Evolutionary conservation across 164 flowering plant genomes (phyloP), one percentile per base, ranked within the genome.

Genomic region (Piper betle): DNA sequence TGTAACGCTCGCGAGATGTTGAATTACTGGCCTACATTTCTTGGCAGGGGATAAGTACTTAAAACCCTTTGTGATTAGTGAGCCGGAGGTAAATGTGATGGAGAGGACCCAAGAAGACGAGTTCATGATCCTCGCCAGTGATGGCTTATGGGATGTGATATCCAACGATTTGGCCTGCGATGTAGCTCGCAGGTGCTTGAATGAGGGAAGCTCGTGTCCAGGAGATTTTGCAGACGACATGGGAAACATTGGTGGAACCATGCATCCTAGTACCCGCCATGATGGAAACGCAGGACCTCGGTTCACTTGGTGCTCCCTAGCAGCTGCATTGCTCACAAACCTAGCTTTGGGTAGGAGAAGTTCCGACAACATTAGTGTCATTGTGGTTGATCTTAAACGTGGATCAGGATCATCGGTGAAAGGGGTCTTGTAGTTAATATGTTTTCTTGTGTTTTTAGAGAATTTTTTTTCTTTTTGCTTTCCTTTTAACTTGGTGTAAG

Each of bases 81-180:
- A 80, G 53, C 89, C 89, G 4, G 89, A 84, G 59, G 57, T 80
- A 11, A 74, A 78, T 20, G 19, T 82, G 25, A 79, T 77, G 0
- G 69, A 62, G 48, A 76, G 86, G 59, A 68, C 68, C 53, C 53
- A 70, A 5, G 78, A 72, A 19, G 89, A 84, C 39, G 81, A 84
- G 53, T 80, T 75, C 65, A 68, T 84, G 39, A 82, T 84, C 43
- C 77, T 84, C 6, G 86, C 88, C 18, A 82, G 86, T 66, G 88
- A 84, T 68, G 88, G 88, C 33, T 20, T 84, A 63, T 84, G 89
- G 86, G 86, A 84, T 64, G 89, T 84, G 6, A 12, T 84, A 37
- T 59, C 89, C 1, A 76, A 66, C 20, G 77, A 79, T 0, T 13
- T 73, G 75, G 83, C 81, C 6, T 80, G 86, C 58, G 68, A 68